Percentiles rank a stretch among this genome's conserved stretches.
Conservation (phyloP, 805 yeast species). For the Zygotorulaspora sp. region DNA sequence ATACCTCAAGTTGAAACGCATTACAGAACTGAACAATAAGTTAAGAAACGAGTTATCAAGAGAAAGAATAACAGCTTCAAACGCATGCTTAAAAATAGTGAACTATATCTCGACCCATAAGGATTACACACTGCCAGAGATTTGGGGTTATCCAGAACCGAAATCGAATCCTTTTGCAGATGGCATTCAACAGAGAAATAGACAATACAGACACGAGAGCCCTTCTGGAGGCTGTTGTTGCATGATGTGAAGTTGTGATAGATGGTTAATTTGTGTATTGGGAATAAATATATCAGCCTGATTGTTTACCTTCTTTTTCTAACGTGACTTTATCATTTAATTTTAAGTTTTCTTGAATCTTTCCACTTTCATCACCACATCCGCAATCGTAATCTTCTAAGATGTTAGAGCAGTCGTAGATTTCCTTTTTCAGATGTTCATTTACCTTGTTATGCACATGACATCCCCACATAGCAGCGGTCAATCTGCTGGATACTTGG, state of each 20-base stretch:
- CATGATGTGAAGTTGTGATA: conserved; percentile 37
- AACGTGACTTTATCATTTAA: conserved; percentile 33
- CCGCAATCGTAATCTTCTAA: conserved; percentile 95
- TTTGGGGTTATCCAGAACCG: conserved; percentile 39
- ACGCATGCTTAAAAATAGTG: conserved; percentile 49
- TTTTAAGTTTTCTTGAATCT: conserved; percentile 19
- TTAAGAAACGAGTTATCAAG: conserved; percentile 47
- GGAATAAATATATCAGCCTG: too few relatives aligned
- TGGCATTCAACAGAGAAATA: conserved; percentile 11
- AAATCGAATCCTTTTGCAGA: conserved; percentile 37
- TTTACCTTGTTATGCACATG: conserved; percentile 86
- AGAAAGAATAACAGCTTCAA: conserved; percentile 61
- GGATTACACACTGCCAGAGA: conserved; percentile 39
- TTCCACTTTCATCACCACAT: conserved; percentile 72
- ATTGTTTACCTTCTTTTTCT: conserved; percentile 46
- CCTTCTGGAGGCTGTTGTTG: conserved; percentile 31
- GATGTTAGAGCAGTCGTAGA: conserved; percentile 80
- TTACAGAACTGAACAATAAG: conserved; percentile 51
- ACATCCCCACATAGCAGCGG: conserved; percentile 96
- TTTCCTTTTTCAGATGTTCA: conserved; percentile 57
- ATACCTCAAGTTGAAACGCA: conserved; percentile 54
- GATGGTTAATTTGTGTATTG: too few relatives aligned
- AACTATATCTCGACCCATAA: conserved; percentile 35
- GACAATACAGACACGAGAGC: conserved; percentile 1
- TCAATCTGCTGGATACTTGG: conserved; percentile 66